Evolutionary conservation across 2,329 filamentous ascomycete genomes (phyloP).

Genomic region (Alternaria incomplexa): DNA sequence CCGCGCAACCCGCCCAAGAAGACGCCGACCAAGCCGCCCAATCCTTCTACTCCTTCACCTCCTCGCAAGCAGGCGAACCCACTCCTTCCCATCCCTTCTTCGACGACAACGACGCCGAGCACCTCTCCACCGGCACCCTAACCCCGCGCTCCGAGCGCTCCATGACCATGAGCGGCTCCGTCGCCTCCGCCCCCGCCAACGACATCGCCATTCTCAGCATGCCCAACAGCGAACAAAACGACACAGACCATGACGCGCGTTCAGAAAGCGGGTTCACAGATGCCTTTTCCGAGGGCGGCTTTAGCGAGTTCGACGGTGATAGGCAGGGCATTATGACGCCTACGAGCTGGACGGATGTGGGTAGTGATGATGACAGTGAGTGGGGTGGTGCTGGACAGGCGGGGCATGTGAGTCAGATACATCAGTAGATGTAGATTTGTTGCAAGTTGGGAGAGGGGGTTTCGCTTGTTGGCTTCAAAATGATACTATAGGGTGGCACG

Average conservation of each 20-base stretch:
- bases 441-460: neutral
- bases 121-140: constrained; percentile 44
- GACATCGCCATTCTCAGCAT: constrained; percentile 45
- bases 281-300: constrained; percentile 42
- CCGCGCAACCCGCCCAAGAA: constrained; percentile 12
- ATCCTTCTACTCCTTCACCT: constrained; percentile 48
- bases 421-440: constrained; percentile 22
- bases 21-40: constrained; percentile 32
- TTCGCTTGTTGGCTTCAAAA: constrained; percentile 5
- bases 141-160: constrained; percentile 48
- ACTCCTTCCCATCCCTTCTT: constrained; percentile 7
- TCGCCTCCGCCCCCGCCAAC: constrained; percentile 34
- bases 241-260: constrained; percentile 42
- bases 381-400: constrained; percentile 36
- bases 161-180: constrained; percentile 31
- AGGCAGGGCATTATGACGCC: constrained; percentile 44
- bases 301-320: constrained; percentile 36
- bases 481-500: neutral
- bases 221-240: constrained; percentile 30
- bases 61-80: constrained; percentile 15
- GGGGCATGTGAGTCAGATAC: constrained; percentile 31
- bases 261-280: constrained; percentile 47
- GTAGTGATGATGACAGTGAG: constrained; percentile 49
- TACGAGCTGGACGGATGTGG: constrained; percentile 49
- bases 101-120: constrained; percentile 25